Base-by-base conservation (phyloP, 129 eudicot species). In the Flaveria robusta region DNA sequence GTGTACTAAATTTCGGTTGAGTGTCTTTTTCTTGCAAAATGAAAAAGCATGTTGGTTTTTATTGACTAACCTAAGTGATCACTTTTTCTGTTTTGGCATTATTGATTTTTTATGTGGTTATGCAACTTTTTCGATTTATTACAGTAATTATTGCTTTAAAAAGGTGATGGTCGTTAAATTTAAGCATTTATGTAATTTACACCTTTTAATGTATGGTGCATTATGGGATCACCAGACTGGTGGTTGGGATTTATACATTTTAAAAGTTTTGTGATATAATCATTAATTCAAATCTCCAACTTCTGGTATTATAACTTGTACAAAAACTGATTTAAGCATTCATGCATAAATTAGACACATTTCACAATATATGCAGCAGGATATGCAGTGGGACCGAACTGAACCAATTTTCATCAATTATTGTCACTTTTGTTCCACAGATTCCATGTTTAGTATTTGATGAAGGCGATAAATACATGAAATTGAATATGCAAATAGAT, bases 141-240 rank as follows among this genome's bases (percentile, higher is more conserved):
- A 24, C 5, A 2, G 5, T 16, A 29, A 15, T 31, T 31, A 5
- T 24, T 64, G 45, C 22, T 64, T 64, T 77, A 16, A 26, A 42
- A 77, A 68, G 55, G 74, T 54, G 43, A 77, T 34, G 68, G 19
- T 22, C 65, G 66, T 66, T 66, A 22, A 76, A 50, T 54, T 41
- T 55, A 51, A 45, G 49, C 70, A 55, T 59, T 45, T 69, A 45
- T 70, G 76, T 78, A 49, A 19, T 58, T 47, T 43, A 13, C 71
- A 58, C 19, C 71, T 59, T 70, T 78, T 58, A 8, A 29, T 20
- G 37, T 19, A 59, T 69, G 66, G 69, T 77, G 72, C 26, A 23
- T 74, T 43, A 74, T 59, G 78, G 78, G 59, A 60, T 60, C 78
- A 43, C 19, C 18, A 34, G 54, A 45, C 49, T 78, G 77, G 63